phyloP scores from a whole-genome alignment of 441 rosid species.

The Populus hybrid region DNA sequence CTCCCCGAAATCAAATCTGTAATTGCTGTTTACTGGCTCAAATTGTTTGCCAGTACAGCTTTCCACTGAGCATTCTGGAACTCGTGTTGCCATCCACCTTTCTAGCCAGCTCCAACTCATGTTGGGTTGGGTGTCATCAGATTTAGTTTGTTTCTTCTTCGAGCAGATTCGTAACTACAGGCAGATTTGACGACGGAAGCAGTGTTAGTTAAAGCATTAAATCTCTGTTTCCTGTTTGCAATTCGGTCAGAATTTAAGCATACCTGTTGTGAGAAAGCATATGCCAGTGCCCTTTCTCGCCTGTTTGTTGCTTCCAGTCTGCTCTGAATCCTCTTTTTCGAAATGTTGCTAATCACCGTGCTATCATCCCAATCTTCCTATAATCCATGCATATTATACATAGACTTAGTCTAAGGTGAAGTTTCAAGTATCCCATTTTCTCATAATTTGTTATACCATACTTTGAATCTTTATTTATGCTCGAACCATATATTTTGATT shows the following conservation, averaged over 20 bases:
- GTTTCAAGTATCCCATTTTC: neutral
- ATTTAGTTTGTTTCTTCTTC: slow-evolving; percentile 46
- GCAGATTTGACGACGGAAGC: neutral
- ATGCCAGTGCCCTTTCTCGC: slow-evolving; percentile 83
- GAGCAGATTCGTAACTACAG: slow-evolving; percentile 64
- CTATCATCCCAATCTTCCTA: slow-evolving; percentile 96
- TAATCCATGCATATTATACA: slow-evolving; percentile 1
- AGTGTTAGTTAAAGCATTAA: neutral
- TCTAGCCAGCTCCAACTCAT: slow-evolving; percentile 87
- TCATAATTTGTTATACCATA: neutral
- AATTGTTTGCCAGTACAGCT: slow-evolving; percentile 24
- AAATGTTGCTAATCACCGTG: slow-evolving; percentile 71
- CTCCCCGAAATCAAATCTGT: slow-evolving; percentile 25
- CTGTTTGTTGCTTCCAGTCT: slow-evolving; percentile 69
- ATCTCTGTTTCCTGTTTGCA: neutral
- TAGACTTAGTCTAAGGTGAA: neutral
- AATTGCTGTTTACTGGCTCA: slow-evolving; percentile 25
- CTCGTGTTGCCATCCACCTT: slow-evolving; percentile 86
- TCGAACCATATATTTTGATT: neutral
- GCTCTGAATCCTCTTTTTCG: slow-evolving; percentile 62
- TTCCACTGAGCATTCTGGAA: slow-evolving; percentile 45
- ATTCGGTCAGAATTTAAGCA: neutral
- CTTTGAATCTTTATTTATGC: neutral
- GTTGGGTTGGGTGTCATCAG: slow-evolving; percentile 40
- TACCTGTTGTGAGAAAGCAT: slow-evolving; percentile 94